A percentile compares a stretch with the other conserved stretches of the same genome.
Conservation (phyloP, 2,329 filamentous ascomycete species). For the Exophiala lecanii-corni region DNA sequence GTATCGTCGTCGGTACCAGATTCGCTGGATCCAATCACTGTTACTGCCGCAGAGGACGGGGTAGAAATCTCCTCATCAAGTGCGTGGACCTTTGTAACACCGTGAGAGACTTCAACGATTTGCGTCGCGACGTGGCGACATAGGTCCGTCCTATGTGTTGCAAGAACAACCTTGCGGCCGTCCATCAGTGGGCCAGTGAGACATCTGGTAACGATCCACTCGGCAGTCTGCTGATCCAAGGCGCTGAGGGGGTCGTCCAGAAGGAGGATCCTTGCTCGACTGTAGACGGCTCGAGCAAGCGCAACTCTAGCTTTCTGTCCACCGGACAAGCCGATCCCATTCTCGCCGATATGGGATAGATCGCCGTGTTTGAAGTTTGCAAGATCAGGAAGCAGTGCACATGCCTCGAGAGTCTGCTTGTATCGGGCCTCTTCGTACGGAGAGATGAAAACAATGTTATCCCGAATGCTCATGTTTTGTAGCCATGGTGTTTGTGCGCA, state of each 20-base stretch:
- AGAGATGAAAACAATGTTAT: conserved; percentile 62
- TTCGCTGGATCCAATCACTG: conserved; percentile 20
- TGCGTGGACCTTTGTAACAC: conserved; percentile 46
- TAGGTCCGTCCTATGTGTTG: conserved; percentile 65
- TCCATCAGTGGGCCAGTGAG: conserved; percentile 52
- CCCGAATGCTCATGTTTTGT: conserved; percentile 64
- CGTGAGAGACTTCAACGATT: conserved; percentile 64
- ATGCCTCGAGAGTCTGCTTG: conserved; percentile 63
- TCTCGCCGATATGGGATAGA: conserved; percentile 57
- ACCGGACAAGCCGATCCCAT: conserved; percentile 57
- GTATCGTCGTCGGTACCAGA: conserved; percentile 25
- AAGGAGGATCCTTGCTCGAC: conserved; percentile 49
- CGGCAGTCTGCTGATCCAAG: conserved; percentile 61
- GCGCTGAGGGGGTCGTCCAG: conserved; percentile 59
- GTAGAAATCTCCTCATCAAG: conserved; percentile 41
- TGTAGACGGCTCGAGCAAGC: conserved; percentile 58
- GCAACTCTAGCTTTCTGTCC: conserved; percentile 59
- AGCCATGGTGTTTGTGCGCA: conserved; percentile 65
- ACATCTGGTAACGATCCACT: conserved; percentile 55
- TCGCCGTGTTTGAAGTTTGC: conserved; percentile 61
- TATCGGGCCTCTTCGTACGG: conserved; percentile 66
- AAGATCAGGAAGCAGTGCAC: conserved; percentile 58
- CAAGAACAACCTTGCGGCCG: conserved; percentile 53
- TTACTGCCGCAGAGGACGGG: conserved; percentile 37
- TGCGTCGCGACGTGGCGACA: conserved; percentile 69